These are phyloP conservation scores for Fusarium buharicum DNA, from an alignment of 2,329 filamentous ascomycete species.

Conservation along the genomic window DNA sequence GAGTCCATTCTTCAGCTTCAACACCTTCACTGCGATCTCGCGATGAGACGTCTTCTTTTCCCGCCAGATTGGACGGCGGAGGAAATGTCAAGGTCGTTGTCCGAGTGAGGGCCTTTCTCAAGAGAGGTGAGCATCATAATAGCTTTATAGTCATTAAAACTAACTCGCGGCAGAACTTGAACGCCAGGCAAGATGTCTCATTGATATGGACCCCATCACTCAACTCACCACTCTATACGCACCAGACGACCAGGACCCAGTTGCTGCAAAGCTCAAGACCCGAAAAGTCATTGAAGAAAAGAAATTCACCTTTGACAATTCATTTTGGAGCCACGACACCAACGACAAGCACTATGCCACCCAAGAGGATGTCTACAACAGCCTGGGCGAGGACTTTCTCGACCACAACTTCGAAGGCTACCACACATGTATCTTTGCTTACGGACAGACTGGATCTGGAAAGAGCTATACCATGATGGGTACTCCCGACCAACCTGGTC, in stretches of 20 bases:
- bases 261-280: slow-evolving; percentile 68
- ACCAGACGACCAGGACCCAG: slow-evolving; percentile 66
- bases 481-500: slow-evolving; percentile 80
- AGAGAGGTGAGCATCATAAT: slow-evolving; percentile 68
- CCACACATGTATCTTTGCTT: slow-evolving; percentile 98
- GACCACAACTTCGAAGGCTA: slow-evolving; percentile 99
- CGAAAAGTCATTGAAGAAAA: slow-evolving; percentile 87
- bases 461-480: slow-evolving; percentile 99
- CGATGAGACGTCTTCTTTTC: slow-evolving; percentile 71
- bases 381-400: slow-evolving; percentile 93
- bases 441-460: slow-evolving; percentile 95
- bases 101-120: slow-evolving; percentile 80
- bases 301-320: slow-evolving; percentile 94
- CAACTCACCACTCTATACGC: slow-evolving; percentile 85
- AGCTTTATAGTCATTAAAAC: not conserved
- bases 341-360: slow-evolving; percentile 86
- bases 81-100: slow-evolving; percentile 88
- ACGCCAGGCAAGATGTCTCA: slow-evolving; percentile 82
- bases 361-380: slow-evolving; percentile 94
- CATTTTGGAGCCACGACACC: slow-evolving; percentile 93
- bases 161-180: slow-evolving; percentile 73
- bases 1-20: slow-evolving; percentile 74
- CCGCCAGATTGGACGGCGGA: slow-evolving; percentile 68
- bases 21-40: slow-evolving; percentile 81
- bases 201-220: slow-evolving; percentile 88